phyloP scores from a whole-genome alignment of 495 filamentous ascomycete genomes.

The Paragyromitra xinjiangensis region DNA sequence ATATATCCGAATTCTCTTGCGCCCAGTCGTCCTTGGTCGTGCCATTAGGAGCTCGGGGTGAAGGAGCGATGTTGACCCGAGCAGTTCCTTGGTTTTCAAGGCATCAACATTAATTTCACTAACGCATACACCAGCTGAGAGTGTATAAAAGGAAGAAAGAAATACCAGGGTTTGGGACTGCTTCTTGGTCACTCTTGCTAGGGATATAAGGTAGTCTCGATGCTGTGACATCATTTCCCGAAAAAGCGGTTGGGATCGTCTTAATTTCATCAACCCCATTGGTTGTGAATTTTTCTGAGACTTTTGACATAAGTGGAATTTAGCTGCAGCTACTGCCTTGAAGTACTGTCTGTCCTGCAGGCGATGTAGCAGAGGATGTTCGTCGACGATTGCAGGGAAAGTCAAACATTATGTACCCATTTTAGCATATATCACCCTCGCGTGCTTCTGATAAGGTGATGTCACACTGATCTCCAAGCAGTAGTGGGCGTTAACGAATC shows the following conservation, averaged over 20 bases:
- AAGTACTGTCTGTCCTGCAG: not conserved
- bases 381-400: not conserved
- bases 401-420: not conserved
- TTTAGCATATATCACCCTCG: too few species aligned
- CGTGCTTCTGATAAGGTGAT: too few species aligned
- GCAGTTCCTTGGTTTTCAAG: slow-evolving; percentile 48
- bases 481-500: too few species aligned
- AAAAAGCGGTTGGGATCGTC: slow-evolving; percentile 13
- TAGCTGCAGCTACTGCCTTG: not conserved
- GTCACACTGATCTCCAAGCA: too few species aligned
- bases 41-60: slow-evolving; percentile 56
- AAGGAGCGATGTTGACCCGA: slow-evolving; percentile 59
- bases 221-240: slow-evolving; percentile 16
- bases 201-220: slow-evolving; percentile 29
- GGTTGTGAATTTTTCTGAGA: slow-evolving; percentile 15
- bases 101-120: not conserved
- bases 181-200: slow-evolving; percentile 16
- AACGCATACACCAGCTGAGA: not conserved
- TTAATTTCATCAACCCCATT: not conserved
- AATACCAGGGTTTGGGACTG: slow-evolving; percentile 31
- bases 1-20: slow-evolving; percentile 42
- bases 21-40: slow-evolving; percentile 53
- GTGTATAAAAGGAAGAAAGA: not conserved
- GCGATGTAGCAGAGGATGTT: not conserved
- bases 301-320: slow-evolving; percentile 10